Evolutionary conservation across 805 yeast genomes (phyloP), one percentile per base, ranked within the genome.

Genomic region (Diddensiella transvaalensis): DNA sequence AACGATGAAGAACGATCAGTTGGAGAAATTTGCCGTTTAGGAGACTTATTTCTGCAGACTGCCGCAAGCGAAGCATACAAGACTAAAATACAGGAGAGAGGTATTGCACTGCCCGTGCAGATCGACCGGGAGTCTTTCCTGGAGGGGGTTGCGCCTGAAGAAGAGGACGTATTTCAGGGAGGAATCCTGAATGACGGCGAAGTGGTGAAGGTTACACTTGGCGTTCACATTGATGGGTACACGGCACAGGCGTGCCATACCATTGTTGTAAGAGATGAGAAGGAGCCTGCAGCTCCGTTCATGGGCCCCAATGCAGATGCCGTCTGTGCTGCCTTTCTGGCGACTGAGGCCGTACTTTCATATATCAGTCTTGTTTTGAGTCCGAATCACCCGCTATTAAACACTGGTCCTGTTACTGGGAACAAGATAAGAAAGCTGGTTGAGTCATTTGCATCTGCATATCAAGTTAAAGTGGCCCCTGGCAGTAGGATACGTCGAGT

Each of bases 161-260:
- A 54, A 15, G 49, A 44, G 10, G 73, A 60, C 48, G 55, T 41
- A 32, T 64, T 60, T 60, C 71, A 66, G 52, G 71, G 64, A n/a
- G 69, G 70, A 22, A 65, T 67, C 46, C 79, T 86, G 58, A 64
- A 67, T 47, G 79, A 80, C 21, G 98, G 98, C 44, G 97, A 93
- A 65, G 75, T 90, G 42, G 87, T 87, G 29, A 90, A 91, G 53
- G 77, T 93, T 49, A 73, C 85, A 10, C 74, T 91, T 23, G 99
- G 97, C 42, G 90, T 85, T 51, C 97, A 93, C 55, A 79, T 93
- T 57, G 99, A 93, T 67, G 99, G 99, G 48, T 93, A 90, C 71
- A 86, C 97, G 10, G 82, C 96, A 1, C 79, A 81, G 64, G 81
- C 80, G 8, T 80, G 95, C 23, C 99, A 93, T 67, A 90, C 97